Evolutionary conservation across 108 stramenopile genomes (phyloP), one percentile per base, ranked within the genome.

Genomic region (Cylindrotheca fusiformis): DNA sequence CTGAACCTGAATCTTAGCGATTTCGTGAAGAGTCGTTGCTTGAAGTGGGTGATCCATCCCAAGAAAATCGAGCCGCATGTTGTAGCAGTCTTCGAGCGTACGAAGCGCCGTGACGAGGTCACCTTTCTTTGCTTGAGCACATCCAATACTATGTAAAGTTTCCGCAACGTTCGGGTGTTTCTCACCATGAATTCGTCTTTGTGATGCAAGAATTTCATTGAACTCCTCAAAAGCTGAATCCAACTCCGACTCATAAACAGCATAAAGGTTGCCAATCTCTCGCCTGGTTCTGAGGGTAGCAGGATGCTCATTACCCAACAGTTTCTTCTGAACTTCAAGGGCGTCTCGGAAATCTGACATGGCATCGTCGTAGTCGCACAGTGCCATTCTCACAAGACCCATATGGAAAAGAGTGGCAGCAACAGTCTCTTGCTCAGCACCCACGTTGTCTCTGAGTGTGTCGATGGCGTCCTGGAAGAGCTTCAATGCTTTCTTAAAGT

Each of bases 11-110:
- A 83, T 75, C 55, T 77, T 77, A 19, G 82, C 84, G 55, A 85
- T 85, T 44, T 77, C 67, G 45, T 85, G 76, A 28, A 88, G 71
- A 12, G 79, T 82, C 19, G 84, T 61, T 2, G 84, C 83, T 36
- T 80, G 76, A 24, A 72, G 63, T 19, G 87, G 87, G 64, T 84
- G 82, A 46, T 88, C 87, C 57, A 71, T 56, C 10, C 82, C 73
- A 22, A 88, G 78, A 51, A 85, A 85, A 19, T 66, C 60, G n/a
- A 79, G 65, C 41, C 84, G 60, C 84, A 88, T 88, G 31, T 81
- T 77, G 64, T 82, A 85, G 61, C 80, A 79, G 31, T 80, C 72
- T 46, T 84, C 78, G 21, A 78, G 72, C 52, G 70, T 76, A 10
- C 33, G 69, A 30, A 83, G 69, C 12, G 84, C 87, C 8, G 48